Base-by-base conservation (phyloP, 169 alveolate genomes). In the Amoebophrya sp. region DNA sequence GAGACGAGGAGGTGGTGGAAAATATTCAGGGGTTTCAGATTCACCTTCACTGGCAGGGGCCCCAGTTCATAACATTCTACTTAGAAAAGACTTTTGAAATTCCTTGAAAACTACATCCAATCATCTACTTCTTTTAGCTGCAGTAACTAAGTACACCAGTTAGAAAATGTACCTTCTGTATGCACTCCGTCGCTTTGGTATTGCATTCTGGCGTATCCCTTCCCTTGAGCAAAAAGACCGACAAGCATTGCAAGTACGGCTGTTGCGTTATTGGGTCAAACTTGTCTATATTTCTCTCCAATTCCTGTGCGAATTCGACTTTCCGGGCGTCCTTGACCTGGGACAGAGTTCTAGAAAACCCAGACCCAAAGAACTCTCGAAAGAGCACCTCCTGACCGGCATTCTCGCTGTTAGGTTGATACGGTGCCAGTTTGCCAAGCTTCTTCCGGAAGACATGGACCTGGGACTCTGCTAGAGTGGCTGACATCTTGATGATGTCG, bases 391-490 rank as follows among this genome's bases (percentile, higher is more conserved):
- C 83, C 83, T 65, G 83, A 18, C 65, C 65, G 65, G 65, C 18
- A 18, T 6, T 12, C 29, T 18, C 18, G 65, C 29, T 12, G 65
- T 18, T 47, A 47, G 18, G 29, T 18, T 47, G 65, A 18, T 6
- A 26, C 3, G 18, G 38, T 36, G 12, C 36, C 39, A 65, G 83
- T 36, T 65, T 65, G 38, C 36, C 83, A 36, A 65, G 83, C 83
- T 65, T 65, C 83, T 65, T 65, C 39, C 83, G 83, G 83, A 65
- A 65, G 83, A 65, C 83, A 36, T 65, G 83, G 38, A 65, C 83
- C 83, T 65, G 83, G 2, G 36, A 12, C 83, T 65, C 83, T 6
- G 83, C 83, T 36, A 65, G 18, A 12, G 65, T 18, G 29, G 18
- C 18, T 18, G 65, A 6, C 65, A 47, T 47, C 65, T 47, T 47